phyloP scores from a whole-genome alignment of 176 grass and related monocot species.

The Oryza longistaminata region DNA sequence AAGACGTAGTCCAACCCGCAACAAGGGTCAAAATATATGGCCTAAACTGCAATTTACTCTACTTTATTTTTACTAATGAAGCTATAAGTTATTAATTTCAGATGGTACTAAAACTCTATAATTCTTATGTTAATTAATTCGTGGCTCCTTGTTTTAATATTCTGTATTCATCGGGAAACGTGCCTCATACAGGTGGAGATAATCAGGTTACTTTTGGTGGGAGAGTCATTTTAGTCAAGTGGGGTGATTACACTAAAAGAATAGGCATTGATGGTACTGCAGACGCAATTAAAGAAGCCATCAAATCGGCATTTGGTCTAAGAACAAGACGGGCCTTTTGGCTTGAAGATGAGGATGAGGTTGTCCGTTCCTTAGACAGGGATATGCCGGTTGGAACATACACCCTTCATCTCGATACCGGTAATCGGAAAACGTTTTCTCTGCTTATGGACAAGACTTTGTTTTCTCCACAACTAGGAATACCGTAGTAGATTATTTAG shows the following conservation, averaged over 20 bases:
- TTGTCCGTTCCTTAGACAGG: constrained; percentile 81
- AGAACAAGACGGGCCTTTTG: constrained; percentile 96
- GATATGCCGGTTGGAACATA: constrained; percentile 91
- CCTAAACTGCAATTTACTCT: too few species aligned
- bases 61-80: constrained; percentile 5
- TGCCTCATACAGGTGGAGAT: constrained; percentile 59
- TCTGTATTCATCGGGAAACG: not conserved
- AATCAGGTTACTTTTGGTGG: constrained; percentile 69
- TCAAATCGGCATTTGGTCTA: constrained; percentile 88
- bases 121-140: constrained; percentile 17
- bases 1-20: too few species aligned
- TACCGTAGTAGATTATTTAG: not conserved
- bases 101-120: not conserved
- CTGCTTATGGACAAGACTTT: not conserved
- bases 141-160: not conserved
- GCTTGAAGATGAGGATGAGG: constrained; percentile 96
- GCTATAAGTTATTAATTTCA: not conserved
- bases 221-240: constrained; percentile 93
- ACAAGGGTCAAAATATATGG: too few species aligned
- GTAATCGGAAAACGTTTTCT: constrained; percentile 46
- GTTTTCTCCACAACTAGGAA: constrained; percentile 25
- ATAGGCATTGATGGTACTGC: constrained; percentile 93
- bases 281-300: constrained; percentile 93
- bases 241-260: constrained; percentile 86
- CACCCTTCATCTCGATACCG: constrained; percentile 90